phyloP scores from a whole-genome alignment of 2,329 filamentous ascomycete species.

The Ophiosphaerella narmari region DNA sequence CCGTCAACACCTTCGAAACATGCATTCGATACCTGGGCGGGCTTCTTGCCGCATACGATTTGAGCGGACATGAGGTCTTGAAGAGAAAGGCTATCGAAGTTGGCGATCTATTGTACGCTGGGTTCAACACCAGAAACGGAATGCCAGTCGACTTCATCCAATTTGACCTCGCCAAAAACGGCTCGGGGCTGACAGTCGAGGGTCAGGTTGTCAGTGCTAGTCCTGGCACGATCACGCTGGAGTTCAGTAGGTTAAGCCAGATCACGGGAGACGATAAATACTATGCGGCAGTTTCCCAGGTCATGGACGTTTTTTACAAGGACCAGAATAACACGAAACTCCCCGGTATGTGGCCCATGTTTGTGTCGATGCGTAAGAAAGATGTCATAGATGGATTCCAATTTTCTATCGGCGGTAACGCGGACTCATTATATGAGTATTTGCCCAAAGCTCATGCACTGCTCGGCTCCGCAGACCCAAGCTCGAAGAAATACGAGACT shows the following conservation, averaged over 20 bases:
- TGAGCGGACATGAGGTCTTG: slow-evolving; percentile 74
- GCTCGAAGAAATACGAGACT: slow-evolving; percentile 51
- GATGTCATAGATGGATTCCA: slow-evolving; percentile 36
- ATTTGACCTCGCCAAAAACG: slow-evolving; percentile 39
- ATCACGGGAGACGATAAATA: slow-evolving; percentile 81
- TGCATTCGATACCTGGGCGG: slow-evolving; percentile 90
- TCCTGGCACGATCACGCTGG: slow-evolving; percentile 74
- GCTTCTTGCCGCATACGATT: slow-evolving; percentile 81
- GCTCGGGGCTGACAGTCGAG: slow-evolving; percentile 65
- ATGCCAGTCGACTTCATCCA: slow-evolving; percentile 72
- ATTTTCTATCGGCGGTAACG: slow-evolving; percentile 41
- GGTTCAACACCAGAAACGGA: slow-evolving; percentile 88
- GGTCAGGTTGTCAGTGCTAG: slow-evolving; percentile 24
- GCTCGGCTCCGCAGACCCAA: slow-evolving; percentile 50
- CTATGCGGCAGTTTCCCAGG: slow-evolving; percentile 85
- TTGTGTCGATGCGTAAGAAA: slow-evolving; percentile 51
- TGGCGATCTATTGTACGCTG: slow-evolving; percentile 76
- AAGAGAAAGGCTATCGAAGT: slow-evolving; percentile 78
- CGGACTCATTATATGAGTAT: slow-evolving; percentile 46
- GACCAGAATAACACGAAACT: slow-evolving; percentile 73
- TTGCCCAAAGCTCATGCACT: slow-evolving; percentile 54
- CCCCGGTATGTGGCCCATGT: slow-evolving; percentile 79
- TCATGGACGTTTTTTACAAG: slow-evolving; percentile 78
- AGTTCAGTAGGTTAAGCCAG: slow-evolving; percentile 88
- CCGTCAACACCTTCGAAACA: slow-evolving; percentile 92